These are phyloP conservation scores for Fusarium ambrosium DNA, from an alignment of 2,329 filamentous ascomycete species.

Conservation along the genomic window DNA sequence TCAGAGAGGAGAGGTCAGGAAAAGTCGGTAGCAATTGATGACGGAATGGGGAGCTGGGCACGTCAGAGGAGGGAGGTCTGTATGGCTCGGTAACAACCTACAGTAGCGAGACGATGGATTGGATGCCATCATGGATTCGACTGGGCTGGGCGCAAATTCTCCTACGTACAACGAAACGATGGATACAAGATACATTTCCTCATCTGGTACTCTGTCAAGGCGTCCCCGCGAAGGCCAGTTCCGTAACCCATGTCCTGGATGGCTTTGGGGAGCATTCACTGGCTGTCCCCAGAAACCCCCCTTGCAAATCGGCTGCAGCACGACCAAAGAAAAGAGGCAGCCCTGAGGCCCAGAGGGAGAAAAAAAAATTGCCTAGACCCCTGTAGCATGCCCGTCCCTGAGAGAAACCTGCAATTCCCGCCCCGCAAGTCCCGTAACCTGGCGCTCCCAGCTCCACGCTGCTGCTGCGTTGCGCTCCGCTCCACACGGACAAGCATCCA, in stretches of 20 bases:
- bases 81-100: neutral
- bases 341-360: neutral
- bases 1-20: neutral
- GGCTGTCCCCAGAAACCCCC: constrained; percentile 37
- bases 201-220: constrained; percentile 14
- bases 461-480: neutral
- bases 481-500: neutral
- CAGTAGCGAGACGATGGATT: neutral
- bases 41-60: constrained; percentile 26
- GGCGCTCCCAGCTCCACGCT: constrained; percentile 9
- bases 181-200: neutral
- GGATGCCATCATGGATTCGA: constrained; percentile 14
- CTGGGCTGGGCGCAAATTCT: constrained; percentile 10
- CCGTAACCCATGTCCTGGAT: constrained; percentile 12
- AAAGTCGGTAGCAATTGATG: constrained; percentile 17
- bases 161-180: constrained; percentile 20
- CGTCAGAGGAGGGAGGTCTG: constrained; percentile 1
- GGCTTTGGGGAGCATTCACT: constrained; percentile 1
- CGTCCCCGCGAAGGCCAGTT: constrained; percentile 22
- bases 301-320: constrained; percentile 19
- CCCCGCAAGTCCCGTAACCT: constrained; percentile 34
- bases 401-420: constrained; percentile 30
- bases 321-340: neutral
- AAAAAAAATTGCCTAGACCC: constrained; percentile 32
- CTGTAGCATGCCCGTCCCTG: constrained; percentile 25